Conservation (phyloP, 2,329 filamentous ascomycete species). For the Ilyonectria robusta region DNA sequence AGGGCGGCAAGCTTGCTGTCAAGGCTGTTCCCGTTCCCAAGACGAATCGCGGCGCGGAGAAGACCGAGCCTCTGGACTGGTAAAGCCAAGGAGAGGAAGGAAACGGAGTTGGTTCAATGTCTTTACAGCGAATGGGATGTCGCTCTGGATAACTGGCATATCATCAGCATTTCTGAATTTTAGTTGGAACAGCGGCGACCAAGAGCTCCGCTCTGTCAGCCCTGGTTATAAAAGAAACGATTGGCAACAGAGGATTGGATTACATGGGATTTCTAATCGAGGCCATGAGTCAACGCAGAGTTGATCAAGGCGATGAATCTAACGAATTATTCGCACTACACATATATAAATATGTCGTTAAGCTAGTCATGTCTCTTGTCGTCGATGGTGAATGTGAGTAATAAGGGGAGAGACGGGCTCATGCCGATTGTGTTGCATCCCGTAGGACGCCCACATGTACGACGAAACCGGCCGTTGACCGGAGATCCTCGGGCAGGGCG, state of each 20-base stretch:
- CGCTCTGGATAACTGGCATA: slow-evolving; percentile 37
- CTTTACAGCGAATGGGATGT: slow-evolving; percentile 44
- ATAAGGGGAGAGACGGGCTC: neutral
- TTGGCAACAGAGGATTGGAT: slow-evolving; percentile 28
- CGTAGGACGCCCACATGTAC: slow-evolving; percentile 83
- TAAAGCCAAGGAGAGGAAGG: slow-evolving; percentile 58
- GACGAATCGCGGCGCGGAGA: slow-evolving; percentile 88
- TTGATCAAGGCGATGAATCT: slow-evolving; percentile 30
- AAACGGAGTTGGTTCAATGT: slow-evolving; percentile 28
- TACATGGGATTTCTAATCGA: slow-evolving; percentile 31
- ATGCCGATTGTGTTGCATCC: slow-evolving; percentile 28
- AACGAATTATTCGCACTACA: slow-evolving; percentile 22
- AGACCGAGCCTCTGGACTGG: slow-evolving; percentile 92
- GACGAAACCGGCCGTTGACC: slow-evolving; percentile 80
- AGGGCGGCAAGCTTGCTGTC: slow-evolving; percentile 68
- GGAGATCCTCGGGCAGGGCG: slow-evolving; percentile 71
- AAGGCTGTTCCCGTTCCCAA: slow-evolving; percentile 82
- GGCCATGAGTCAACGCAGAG: slow-evolving; percentile 29
- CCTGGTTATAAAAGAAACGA: slow-evolving; percentile 33
- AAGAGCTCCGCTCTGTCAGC: slow-evolving; percentile 29
- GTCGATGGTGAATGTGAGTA: neutral
- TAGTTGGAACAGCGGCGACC: slow-evolving; percentile 30
- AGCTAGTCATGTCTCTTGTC: neutral
- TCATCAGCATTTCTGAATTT: slow-evolving; percentile 38
- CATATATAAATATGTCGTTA: neutral